Conservation (phyloP, 75 land plant species). For the Pinus albicaulis region DNA sequence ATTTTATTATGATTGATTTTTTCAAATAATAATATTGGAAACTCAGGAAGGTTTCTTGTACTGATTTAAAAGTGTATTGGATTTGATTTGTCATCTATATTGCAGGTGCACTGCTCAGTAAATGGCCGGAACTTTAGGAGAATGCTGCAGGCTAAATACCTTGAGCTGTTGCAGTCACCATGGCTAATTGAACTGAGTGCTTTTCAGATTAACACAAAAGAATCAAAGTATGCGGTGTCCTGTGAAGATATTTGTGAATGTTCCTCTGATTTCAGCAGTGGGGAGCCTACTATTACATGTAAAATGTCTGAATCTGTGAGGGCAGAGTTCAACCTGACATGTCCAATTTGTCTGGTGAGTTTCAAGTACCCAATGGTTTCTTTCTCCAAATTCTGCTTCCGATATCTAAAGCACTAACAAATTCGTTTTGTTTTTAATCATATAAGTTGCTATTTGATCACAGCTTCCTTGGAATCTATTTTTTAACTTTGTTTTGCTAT, state of each 20-base stretch:
- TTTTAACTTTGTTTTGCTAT: background rate
- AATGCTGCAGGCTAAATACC: constrained; percentile 52
- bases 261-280: constrained; percentile 45
- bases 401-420: background rate
- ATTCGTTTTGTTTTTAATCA: background rate
- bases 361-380: background rate
- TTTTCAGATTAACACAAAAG: constrained; percentile 57
- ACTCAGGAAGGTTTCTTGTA: background rate
- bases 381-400: background rate
- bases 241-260: constrained; percentile 21
- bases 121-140: constrained; percentile 65
- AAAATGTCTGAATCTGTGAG: constrained; percentile 48
- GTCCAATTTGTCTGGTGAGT: constrained; percentile 80
- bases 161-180: constrained; percentile 81
- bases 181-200: constrained; percentile 84
- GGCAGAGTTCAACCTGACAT: constrained; percentile 63
- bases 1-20: background rate
- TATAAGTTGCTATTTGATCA: background rate
- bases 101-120: constrained; percentile 69
- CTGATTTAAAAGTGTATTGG: background rate
- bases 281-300: constrained; percentile 44
- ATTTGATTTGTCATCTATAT: background rate
- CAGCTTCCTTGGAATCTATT: background rate
- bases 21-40: background rate
- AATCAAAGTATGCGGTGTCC: constrained; percentile 18